Base-by-base conservation (phyloP, 768 basidiomycete genomes). In the Amanita polypyramis region DNA sequence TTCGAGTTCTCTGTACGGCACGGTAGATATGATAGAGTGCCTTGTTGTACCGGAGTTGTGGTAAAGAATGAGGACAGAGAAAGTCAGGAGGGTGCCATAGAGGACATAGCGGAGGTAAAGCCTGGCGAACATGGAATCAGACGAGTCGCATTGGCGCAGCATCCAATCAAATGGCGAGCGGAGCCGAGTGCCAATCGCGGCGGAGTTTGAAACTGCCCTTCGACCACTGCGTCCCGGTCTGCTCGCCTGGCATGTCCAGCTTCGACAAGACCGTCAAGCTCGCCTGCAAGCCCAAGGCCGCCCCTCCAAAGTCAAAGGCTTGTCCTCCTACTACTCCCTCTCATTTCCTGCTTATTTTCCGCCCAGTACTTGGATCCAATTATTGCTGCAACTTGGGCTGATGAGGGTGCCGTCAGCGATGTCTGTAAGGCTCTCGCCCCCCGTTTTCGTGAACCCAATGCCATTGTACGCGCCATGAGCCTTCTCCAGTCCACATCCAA, bases 231-330 rank as follows among this genome's bases (percentile, higher is more conserved):
- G n/a, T n/a, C n/a, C n/a, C n/a, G n/a, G n/a, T n/a, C n/a, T n/a
- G n/a, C n/a, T n/a, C n/a, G n/a, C n/a, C n/a, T n/a, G n/a, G n/a
- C 21, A 84, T 84, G 82, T 82, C 85, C 56, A 82, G 80, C 67
- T 86, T 75, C 65, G 86, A 89, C 72, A 89, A 98, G 74, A 82
- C 87, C 60, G 87, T 98, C 56, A 96, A 95, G 69, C 69, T 90
- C 62, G 96, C 95, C 11, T 97, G 93, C 70, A 97, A 97, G 75
- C 90, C 94, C 49, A 98, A 98, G 70, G 80, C 89, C 39, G 90
- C 91, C 2, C 82, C 90, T 2, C 96, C 96, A 52, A 99, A 99
- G 69, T 68, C 91, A 54, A 99, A 99, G 77, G 94, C 91, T 51
- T 34, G 43, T 46, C 27, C 11, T 21, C 55, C 37, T 32, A 48